phyloP scores from a whole-genome alignment of 306 rosid genomes.

The Citrullus mucosospermus region DNA sequence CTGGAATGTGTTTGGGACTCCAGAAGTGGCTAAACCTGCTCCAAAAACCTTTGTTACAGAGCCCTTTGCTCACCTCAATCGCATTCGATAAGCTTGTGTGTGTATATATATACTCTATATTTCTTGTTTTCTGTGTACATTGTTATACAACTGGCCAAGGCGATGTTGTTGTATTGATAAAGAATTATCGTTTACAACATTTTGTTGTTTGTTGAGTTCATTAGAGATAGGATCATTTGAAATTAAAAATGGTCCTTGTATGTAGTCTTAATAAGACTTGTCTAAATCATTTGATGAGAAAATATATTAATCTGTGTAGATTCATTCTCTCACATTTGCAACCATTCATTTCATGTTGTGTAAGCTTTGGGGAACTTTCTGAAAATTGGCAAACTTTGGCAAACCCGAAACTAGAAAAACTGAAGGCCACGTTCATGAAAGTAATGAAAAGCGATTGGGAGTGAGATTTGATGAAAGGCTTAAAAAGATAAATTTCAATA shows the following conservation, averaged over 20 bases:
- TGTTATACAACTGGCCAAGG: not conserved
- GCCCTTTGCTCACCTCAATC: conserved; percentile 31
- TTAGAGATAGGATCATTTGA: not conserved
- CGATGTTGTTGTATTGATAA: not conserved
- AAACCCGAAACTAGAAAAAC: too few relatives aligned
- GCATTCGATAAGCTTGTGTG: conserved; percentile 16
- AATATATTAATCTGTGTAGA: too few relatives aligned
- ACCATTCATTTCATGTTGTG: too few relatives aligned
- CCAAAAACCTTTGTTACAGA: conserved; percentile 19
- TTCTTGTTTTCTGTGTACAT: not conserved
- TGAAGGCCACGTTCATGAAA: too few relatives aligned
- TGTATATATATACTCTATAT: not conserved
- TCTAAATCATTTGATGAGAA: too few relatives aligned
- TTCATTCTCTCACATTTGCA: too few relatives aligned
- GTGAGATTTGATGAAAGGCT: too few relatives aligned
- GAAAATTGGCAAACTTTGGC: too few relatives aligned
- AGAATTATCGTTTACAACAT: not conserved
- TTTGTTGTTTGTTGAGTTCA: not conserved
- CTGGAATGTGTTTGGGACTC: conserved; percentile 39
- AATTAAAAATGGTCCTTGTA: not conserved
- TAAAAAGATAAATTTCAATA: too few relatives aligned
- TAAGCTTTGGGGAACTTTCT: too few relatives aligned
- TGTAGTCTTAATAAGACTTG: too few relatives aligned
- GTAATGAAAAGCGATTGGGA: too few relatives aligned
- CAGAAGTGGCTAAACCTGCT: conserved; percentile 31